Conservation (phyloP, 371 early-diverging fungal species). For the Syncephalastrum racemosum region DNA sequence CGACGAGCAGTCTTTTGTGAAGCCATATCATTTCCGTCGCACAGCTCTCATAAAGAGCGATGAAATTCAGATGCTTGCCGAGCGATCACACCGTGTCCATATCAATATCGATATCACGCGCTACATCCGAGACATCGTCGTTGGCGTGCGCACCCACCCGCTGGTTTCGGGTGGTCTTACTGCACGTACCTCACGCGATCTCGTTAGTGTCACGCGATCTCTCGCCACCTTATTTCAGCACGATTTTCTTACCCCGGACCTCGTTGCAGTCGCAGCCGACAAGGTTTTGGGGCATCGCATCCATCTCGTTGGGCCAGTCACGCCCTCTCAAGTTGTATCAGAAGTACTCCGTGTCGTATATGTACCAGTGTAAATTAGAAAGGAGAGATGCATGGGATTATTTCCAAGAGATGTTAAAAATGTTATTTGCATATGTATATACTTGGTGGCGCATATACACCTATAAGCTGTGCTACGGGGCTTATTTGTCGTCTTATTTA, state of each 20-base stretch:
- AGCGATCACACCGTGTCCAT: slow-evolving; percentile 47
- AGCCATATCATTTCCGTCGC: slow-evolving; percentile 23
- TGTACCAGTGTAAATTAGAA: slow-evolving; percentile 13
- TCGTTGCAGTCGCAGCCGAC: slow-evolving; percentile 59
- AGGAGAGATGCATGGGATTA: no score
- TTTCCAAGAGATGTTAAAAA: no score
- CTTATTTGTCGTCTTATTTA: slow-evolving; percentile 5
- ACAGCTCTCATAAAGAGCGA: slow-evolving; percentile 30
- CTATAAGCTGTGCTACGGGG: no score
- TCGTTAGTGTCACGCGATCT: slow-evolving; percentile 54
- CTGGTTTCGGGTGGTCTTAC: slow-evolving; percentile 59
- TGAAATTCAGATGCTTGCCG: slow-evolving; percentile 55
- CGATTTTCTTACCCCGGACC: slow-evolving; percentile 60
- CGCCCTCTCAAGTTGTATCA: slow-evolving; percentile 11
- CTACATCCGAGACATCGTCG: slow-evolving; percentile 64
- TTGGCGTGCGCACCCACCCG: slow-evolving; percentile 62
- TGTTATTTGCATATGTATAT: no score
- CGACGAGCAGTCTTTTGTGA: not conserved
- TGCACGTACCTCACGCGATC: slow-evolving; percentile 58
- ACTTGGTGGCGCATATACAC: no score
- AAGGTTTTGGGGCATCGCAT: slow-evolving; percentile 26
- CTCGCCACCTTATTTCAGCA: slow-evolving; percentile 56
- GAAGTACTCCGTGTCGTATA: slow-evolving; percentile 18
- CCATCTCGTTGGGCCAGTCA: slow-evolving; percentile 10
- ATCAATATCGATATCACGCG: slow-evolving; percentile 59